These are phyloP conservation scores for Pseudoscleropodium purum DNA, from an alignment of 225 moss, liverwort and hornwort species.

Conservation along the genomic window DNA sequence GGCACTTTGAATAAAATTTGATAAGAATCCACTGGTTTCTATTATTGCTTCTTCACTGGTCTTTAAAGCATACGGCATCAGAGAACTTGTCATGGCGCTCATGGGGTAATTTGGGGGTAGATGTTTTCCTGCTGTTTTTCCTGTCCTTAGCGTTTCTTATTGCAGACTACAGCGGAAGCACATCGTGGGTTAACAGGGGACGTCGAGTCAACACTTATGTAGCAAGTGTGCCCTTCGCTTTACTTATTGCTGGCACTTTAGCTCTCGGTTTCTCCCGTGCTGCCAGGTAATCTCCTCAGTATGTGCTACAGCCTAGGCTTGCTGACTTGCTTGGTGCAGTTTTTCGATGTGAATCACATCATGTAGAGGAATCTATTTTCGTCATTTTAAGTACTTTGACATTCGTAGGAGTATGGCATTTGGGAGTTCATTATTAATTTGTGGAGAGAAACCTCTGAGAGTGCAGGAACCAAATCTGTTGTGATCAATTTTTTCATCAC, in stretches of 20 bases:
- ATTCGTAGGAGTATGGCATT: background rate
- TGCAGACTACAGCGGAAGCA: slow-evolving; percentile 19
- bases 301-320: background rate
- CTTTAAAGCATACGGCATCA: background rate
- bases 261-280: slow-evolving; percentile 41
- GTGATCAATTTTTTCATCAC: background rate
- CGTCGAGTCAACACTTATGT: slow-evolving; percentile 22
- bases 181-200: slow-evolving; percentile 16
- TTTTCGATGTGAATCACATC: background rate
- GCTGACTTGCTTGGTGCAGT: background rate
- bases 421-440: background rate
- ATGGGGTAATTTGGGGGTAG: background rate
- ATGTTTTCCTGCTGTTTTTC: background rate
- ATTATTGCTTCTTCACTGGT: background rate
- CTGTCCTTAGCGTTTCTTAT: background rate
- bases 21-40: background rate
- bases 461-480: background rate
- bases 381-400: background rate
- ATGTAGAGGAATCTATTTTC: background rate
- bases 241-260: slow-evolving; percentile 38
- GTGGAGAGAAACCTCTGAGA: background rate
- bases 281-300: slow-evolving; percentile 10
- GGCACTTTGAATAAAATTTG: background rate
- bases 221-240: slow-evolving; percentile 39
- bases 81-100: background rate